Conservation (phyloP, 2,329 filamentous ascomycete genomes). For the Alternaria brassicicola region DNA sequence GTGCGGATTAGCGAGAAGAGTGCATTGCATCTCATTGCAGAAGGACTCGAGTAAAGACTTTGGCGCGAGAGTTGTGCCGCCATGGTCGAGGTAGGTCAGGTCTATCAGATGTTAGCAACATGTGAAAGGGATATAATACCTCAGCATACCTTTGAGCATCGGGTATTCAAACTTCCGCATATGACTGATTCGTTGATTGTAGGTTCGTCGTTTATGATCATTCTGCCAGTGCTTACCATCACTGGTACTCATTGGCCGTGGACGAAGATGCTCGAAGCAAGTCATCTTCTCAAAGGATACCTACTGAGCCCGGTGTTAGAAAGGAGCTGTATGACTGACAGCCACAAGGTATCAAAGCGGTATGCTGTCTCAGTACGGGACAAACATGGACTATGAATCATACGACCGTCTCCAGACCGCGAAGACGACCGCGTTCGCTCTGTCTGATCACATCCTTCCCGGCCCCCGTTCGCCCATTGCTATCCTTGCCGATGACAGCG, state of each 20-base stretch:
- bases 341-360: background rate
- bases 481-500: background rate
- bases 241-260: background rate
- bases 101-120: slow-evolving; percentile 8
- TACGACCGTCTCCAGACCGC: background rate
- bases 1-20: slow-evolving; percentile 72
- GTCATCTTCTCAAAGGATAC: background rate
- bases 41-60: slow-evolving; percentile 64
- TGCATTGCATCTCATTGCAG: slow-evolving; percentile 60
- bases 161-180: slow-evolving; percentile 32
- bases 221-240: background rate
- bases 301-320: background rate
- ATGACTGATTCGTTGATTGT: slow-evolving; percentile 18
- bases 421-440: background rate
- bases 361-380: background rate
- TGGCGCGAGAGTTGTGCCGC: slow-evolving; percentile 54
- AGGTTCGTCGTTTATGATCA: slow-evolving; percentile 10
- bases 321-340: background rate
- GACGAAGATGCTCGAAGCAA: background rate
- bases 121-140: background rate
- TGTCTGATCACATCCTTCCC: background rate
- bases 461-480: background rate
- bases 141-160: slow-evolving; percentile 32
- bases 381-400: slow-evolving; percentile 2
- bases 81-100: slow-evolving; percentile 58